Evolutionary conservation across 208 protist genomes (phyloP), one percentile per base, ranked within the genome.

Genomic region (Leishmania gerbilli): DNA sequence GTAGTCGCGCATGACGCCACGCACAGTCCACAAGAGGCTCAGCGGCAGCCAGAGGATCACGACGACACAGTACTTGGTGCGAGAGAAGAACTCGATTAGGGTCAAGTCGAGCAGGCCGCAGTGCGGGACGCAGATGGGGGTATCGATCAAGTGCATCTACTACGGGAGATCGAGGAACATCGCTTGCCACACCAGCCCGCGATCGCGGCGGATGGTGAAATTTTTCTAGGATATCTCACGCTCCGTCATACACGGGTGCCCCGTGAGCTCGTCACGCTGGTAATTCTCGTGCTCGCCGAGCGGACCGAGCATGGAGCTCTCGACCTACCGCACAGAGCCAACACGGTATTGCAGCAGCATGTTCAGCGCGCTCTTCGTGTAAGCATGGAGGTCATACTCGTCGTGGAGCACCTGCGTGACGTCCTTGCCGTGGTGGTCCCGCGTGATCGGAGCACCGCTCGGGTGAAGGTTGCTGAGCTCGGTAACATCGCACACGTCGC

Each of bases 391-490:
- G 76, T 92, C 81, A 82, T 87, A 86, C 83, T 90, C 87, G 49
- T 92, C 87, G 68, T 90, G 89, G 64, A 90, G 90, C 24, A 84
- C 79, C 3, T 81, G 53, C 24, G 80, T 87, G 40, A 92, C 84
- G 64, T 88, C 85, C 82, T 89, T 88, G 40, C 84, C 87, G 45
- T 89, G 69, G 83, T 86, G 90, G 56, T 87, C 77, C 42, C 87
- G 67, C 62, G 97, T 92, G 55, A 93, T 87, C 7, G 71, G 62
- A 0, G 42, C 74, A 53, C 96, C 96, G 71, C 96, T 93, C 9
- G 96, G 93, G 81, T 98, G 95, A 2, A 58, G 84, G 34, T 78
- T 81, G 40, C 91, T 81, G 71, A 98, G 96, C 49, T 96, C 87
- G 11, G 93, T 93, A 5, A 94, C 87, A 78, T 98, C 90, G 86